A percentile compares a stretch with the other conserved stretches of the same genome.
Evolutionary conservation across 345 rosid genomes (phyloP).

Genomic region (Heritiera littoralis): DNA sequence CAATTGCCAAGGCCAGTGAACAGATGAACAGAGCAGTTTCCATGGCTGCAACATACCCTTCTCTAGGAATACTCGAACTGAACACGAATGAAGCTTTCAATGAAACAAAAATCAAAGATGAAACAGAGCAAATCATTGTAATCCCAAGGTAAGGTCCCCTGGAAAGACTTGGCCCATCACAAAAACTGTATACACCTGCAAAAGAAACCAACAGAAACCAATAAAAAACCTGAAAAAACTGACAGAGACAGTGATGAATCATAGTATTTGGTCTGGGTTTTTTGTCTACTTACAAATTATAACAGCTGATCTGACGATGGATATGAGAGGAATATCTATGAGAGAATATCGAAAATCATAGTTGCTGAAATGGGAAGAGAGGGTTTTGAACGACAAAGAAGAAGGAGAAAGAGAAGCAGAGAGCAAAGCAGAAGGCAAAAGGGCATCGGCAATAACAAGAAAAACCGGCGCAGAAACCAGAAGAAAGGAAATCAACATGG

Average conservation of each 20-base stretch:
- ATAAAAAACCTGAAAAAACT: neutral
- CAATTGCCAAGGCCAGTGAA: conserved; percentile 66
- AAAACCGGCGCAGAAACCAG: conserved; percentile 83
- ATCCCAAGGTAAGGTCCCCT: conserved; percentile 80
- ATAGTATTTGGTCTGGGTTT: neutral
- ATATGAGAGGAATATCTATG: conserved; percentile 75
- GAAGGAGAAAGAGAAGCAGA: conserved; percentile 56
- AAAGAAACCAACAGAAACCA: conserved; percentile 3
- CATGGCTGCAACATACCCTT: conserved; percentile 49
- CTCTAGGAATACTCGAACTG: conserved; percentile 41
- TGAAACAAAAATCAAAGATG: conserved; percentile 68
- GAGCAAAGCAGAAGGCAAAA: conserved; percentile 79
- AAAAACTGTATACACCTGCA: conserved; percentile 79
- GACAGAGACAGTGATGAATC: neutral
- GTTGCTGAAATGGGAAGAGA: conserved; percentile 32
- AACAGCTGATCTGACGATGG: conserved; percentile 74
- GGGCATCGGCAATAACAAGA: conserved; percentile 71
- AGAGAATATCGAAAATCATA: conserved; percentile 70
- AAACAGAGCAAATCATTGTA: conserved; percentile 67
- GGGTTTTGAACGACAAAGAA: conserved; percentile 30
- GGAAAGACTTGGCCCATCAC: conserved; percentile 80
- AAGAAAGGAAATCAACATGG: conserved; percentile 76
- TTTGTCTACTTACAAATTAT: conserved; percentile 70
- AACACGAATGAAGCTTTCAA: conserved; percentile 78
- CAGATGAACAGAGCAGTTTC: conserved; percentile 71